Conservation (phyloP, 192 early-diverging fungal genomes). For the Phlyctochytrium bullatum region DNA sequence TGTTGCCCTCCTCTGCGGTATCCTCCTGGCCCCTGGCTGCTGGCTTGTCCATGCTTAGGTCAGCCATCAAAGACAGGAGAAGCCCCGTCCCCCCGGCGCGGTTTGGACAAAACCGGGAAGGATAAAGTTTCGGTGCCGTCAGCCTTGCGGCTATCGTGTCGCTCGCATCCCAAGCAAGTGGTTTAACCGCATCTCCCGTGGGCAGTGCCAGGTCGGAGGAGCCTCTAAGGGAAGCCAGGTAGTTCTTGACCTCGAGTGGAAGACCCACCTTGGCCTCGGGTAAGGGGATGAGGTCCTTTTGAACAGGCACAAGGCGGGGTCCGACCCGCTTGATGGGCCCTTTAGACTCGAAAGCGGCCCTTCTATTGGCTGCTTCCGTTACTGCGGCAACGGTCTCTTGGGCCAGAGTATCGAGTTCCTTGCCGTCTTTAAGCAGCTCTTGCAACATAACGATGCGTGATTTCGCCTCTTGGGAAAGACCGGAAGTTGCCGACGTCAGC, state of each 20-base stretch:
- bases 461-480: background rate
- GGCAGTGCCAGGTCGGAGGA: no score
- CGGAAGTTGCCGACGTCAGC: background rate
- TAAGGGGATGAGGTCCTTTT: background rate
- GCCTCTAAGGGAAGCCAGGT: background rate
- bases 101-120: background rate
- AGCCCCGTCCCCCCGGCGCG: no score
- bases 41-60: background rate
- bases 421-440: background rate
- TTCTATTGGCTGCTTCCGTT: no score
- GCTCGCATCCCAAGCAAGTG: no score
- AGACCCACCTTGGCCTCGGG: background rate
- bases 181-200: no score
- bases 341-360: no score
- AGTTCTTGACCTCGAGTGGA: background rate
- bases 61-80: no score
- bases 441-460: background rate
- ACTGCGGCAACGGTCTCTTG: no score
- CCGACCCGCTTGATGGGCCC: background rate
- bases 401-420: no score
- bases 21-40: background rate
- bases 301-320: background rate
- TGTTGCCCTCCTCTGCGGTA: background rate
- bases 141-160: no score
- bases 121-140: no score